phyloP scores from a whole-genome alignment of 495 filamentous ascomycete species.

The Apiosordaria backusii region DNA sequence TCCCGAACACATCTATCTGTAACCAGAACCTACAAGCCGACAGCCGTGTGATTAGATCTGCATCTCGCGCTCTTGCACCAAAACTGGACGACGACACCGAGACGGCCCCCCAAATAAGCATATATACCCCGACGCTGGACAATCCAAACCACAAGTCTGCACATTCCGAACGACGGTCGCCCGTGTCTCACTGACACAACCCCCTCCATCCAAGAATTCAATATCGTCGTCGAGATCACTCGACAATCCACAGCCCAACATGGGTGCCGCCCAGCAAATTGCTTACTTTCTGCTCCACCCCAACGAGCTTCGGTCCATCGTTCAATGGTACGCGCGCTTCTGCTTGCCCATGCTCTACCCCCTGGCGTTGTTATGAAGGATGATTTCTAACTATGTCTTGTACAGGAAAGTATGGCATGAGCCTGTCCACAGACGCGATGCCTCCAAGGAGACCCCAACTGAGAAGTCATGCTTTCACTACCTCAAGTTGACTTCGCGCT shows the following conservation, averaged over 20 bases:
- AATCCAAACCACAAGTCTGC: not conserved
- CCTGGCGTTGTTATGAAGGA: no score
- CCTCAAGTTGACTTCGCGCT: constrained; percentile 84
- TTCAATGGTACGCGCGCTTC: constrained; percentile 73
- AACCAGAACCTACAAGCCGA: not conserved
- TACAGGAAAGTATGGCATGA: constrained; percentile 94
- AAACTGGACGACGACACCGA: not conserved
- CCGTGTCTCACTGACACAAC: constrained; percentile 15
- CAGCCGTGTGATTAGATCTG: not conserved
- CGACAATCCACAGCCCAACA: constrained; percentile 23
- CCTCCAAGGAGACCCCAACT: constrained; percentile 66
- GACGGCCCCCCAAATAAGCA: not conserved
- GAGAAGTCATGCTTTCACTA: constrained; percentile 80
- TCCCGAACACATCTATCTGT: not conserved
- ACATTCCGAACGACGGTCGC: not conserved
- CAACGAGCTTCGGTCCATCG: constrained; percentile 72
- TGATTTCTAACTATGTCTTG: not conserved
- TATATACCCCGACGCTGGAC: not conserved
- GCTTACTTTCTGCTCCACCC: constrained; percentile 78
- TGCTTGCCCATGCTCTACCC: not conserved
- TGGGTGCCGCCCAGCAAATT: constrained; percentile 49
- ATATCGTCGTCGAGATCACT: not conserved
- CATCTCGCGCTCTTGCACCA: not conserved
- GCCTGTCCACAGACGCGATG: constrained; percentile 79
- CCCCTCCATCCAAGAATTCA: constrained; percentile 5